These are phyloP conservation scores for Mycosphaerella sp. DNA, from an alignment of 2,329 filamentous ascomycete species.

Conservation along the genomic window DNA sequence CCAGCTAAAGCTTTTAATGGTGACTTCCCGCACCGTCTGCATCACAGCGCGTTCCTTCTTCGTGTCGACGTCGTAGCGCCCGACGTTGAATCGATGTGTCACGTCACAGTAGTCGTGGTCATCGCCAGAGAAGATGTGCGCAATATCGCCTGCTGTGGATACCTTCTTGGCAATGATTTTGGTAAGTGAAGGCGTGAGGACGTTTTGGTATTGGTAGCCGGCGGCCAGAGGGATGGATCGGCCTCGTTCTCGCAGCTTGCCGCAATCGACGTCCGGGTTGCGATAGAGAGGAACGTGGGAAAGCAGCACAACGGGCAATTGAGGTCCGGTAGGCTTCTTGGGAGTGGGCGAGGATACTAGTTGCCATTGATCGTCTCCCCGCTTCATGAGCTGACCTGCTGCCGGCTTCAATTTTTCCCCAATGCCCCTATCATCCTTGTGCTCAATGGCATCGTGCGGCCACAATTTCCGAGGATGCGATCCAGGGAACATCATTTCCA, in stretches of 20 bases:
- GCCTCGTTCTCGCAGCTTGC: constrained; percentile 75
- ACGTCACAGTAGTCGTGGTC: constrained; percentile 98
- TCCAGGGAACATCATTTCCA: constrained; percentile 43
- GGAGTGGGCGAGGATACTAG: background rate
- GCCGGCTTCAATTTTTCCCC: constrained; percentile 4
- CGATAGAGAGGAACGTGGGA: constrained; percentile 89
- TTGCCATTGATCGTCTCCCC: background rate
- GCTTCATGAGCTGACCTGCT: constrained; percentile 6
- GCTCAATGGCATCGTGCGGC: constrained; percentile 32
- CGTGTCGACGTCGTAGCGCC: constrained; percentile 25
- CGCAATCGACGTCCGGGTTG: constrained; percentile 75
- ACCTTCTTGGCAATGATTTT: constrained; percentile 67
- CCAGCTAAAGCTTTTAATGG: constrained; percentile 92
- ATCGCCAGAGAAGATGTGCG: constrained; percentile 87
- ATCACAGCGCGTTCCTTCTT: constrained; percentile 47
- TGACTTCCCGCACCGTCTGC: constrained; percentile 62
- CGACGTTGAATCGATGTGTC: constrained; percentile 53
- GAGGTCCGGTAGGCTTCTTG: constrained; percentile 31
- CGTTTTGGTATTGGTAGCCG: constrained; percentile 97
- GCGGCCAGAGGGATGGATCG: constrained; percentile 70
- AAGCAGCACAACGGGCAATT: constrained; percentile 81
- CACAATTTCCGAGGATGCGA: constrained; percentile 14
- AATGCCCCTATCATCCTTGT: constrained; percentile 21
- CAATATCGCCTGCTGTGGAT: constrained; percentile 57
- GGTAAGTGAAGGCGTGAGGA: constrained; percentile 71